Conservation (phyloP, 345 rosid species). For the Pistacia vera region DNA sequence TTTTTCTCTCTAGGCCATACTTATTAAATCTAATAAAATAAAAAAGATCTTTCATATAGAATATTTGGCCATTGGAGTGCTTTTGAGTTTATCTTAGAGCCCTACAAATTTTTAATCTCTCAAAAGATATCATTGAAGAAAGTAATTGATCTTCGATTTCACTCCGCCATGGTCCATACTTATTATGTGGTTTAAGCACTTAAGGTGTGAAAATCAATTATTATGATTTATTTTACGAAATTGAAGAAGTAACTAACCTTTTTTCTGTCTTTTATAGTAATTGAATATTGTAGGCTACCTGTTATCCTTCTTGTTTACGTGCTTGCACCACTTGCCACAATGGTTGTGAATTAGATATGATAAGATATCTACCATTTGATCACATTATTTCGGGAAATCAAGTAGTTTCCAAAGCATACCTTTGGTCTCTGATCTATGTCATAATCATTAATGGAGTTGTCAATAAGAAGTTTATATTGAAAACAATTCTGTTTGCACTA, state of each 20-base stretch:
- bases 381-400: not conserved
- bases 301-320: not conserved
- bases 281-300: not conserved
- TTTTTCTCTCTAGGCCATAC: too few relatives aligned
- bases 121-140: too few relatives aligned
- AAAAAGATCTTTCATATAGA: too few relatives aligned
- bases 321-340: not conserved
- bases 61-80: too few relatives aligned
- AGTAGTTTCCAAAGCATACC: not conserved
- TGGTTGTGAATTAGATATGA: not conserved
- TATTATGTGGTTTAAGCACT: too few relatives aligned
- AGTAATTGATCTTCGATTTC: too few relatives aligned
- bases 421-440: not conserved
- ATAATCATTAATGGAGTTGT: not conserved
- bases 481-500: not conserved
- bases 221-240: not conserved
- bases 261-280: not conserved
- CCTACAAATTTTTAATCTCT: too few relatives aligned
- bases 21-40: too few relatives aligned
- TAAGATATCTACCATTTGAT: not conserved
- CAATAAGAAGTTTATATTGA: not conserved
- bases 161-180: too few relatives aligned
- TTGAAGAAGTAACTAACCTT: not conserved
- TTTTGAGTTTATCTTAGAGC: too few relatives aligned
- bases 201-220: not conserved